These are phyloP conservation scores for Phalaenopsis aphrodite DNA, from an alignment of 106 monocot species.

Conservation along the genomic window DNA sequence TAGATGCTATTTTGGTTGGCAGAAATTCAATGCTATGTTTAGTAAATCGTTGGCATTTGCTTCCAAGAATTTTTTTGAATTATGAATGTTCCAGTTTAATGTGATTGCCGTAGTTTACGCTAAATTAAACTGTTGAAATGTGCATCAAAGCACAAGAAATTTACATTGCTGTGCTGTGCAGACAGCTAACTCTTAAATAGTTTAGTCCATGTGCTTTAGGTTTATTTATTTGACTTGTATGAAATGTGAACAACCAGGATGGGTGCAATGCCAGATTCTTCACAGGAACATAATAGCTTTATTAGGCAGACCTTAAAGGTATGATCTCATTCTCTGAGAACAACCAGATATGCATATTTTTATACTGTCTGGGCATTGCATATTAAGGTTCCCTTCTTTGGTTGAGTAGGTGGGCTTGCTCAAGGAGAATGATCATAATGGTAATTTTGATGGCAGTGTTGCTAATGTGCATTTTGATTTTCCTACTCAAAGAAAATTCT, in stretches of 20 bases:
- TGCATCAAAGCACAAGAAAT: background rate
- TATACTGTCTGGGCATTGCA: background rate
- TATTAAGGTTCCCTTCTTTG: background rate
- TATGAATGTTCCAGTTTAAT: background rate
- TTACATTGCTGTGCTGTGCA: background rate
- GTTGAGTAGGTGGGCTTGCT: slow-evolving; percentile 11
- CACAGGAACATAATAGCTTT: slow-evolving; percentile 5
- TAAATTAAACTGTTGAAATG: background rate
- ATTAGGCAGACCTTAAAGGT: slow-evolving; percentile 17
- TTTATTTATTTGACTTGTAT: slow-evolving; percentile 4
- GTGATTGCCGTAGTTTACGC: background rate
- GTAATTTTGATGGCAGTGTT: slow-evolving; percentile 8
- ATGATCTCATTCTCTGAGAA: background rate
- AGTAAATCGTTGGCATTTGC: background rate
- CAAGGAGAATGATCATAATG: slow-evolving; percentile 19
- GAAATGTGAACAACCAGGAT: slow-evolving; percentile 16
- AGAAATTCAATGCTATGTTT: background rate
- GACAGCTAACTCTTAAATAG: background rate
- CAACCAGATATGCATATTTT: background rate
- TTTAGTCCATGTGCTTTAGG: background rate
- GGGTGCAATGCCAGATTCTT: slow-evolving; percentile 10
- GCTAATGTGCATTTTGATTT: slow-evolving; percentile 9
- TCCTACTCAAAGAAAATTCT: background rate
- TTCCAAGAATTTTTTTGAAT: background rate
- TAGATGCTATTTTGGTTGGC: background rate